Base-by-base conservation (phyloP, 2,329 filamentous ascomycete genomes). In the Penicillium occitanis region DNA sequence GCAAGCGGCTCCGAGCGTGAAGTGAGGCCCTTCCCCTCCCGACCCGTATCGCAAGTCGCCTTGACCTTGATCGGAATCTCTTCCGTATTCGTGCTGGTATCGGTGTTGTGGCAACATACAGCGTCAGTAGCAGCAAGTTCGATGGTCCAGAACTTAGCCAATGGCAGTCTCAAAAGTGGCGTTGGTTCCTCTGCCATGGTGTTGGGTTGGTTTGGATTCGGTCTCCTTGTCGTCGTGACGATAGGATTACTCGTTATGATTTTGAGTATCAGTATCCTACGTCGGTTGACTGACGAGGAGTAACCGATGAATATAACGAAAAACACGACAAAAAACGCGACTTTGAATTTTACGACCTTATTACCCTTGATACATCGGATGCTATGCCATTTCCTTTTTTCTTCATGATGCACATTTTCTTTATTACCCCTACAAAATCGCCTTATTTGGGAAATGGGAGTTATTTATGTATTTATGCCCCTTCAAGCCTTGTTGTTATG, bases 151-250 rank as follows among this genome's bases (percentile, higher is more conserved):
- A 93, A 96, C 75, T 87, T 97, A 70, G 93, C 90, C 42, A 97
- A 97, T 77, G 93, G 93, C 51, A 91, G 89, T 70, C 91, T 97
- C 66, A 88, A 86, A 77, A 92, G 90, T 65, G 93, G 93, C 40
- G 92, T 97, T 13, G 93, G 93, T n/a, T 93, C 92, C 59, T 91
- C 90, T 46, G 94, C 95, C 65, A 98, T 99, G 92, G 91, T 97
- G 19, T 85, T 99, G 74, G 95, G 95, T 67, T 99, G 95, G 95
- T 98, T 99, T 80, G 91, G 92, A 50, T 98, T 99, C 75, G 90
- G 91, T 25, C 79, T 98, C 63, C 85, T 99, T 70, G 96, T 99
- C 73, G 90, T 98, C 68, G 94, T 98, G 63, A 98, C 94, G 59
- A 95, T 98, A 74, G 95, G 94, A 65, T 70, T 98, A 78, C 83